Conservation (phyloP, 1,284 basidiomycete genomes). For the Naganishia sp. region DNA sequence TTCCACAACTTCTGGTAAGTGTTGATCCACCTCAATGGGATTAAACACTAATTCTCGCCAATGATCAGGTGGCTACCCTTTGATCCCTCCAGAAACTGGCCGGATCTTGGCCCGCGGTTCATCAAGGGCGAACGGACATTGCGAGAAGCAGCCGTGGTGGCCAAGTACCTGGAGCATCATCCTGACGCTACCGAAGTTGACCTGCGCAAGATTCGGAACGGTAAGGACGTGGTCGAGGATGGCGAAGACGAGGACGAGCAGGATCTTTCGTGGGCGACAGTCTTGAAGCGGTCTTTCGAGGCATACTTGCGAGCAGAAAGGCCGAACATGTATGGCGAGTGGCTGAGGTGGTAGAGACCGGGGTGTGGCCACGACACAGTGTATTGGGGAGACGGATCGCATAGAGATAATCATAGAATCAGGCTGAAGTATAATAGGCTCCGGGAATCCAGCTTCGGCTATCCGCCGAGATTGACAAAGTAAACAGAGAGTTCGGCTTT, state of each 20-base stretch:
- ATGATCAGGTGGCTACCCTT: slow-evolving; percentile 86
- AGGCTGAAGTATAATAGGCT: neutral
- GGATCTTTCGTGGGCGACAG: slow-evolving; percentile 85
- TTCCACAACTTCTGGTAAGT: slow-evolving; percentile 77
- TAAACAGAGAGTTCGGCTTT: slow-evolving; percentile 7
- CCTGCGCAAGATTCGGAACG: slow-evolving; percentile 36
- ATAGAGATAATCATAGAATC: neutral
- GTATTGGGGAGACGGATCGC: neutral
- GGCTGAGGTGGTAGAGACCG: slow-evolving; percentile 54
- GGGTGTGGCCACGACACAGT: slow-evolving; percentile 9
- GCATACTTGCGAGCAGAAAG: slow-evolving; percentile 78
- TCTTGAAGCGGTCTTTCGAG: slow-evolving; percentile 89
- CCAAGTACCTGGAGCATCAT: slow-evolving; percentile 37
- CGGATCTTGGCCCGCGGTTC: slow-evolving; percentile 81
- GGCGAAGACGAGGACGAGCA: slow-evolving; percentile 56
- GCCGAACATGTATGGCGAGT: slow-evolving; percentile 91
- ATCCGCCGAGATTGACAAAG: slow-evolving; percentile 1
- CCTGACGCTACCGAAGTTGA: slow-evolving; percentile 35
- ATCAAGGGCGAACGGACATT: slow-evolving; percentile 66
- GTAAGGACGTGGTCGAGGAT: slow-evolving; percentile 38
- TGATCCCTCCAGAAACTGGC: slow-evolving; percentile 82
- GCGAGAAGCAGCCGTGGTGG: slow-evolving; percentile 47
- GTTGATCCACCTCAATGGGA: neutral
- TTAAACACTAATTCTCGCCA: neutral
- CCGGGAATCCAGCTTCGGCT: too few species aligned